Conservation (phyloP, 306 rosid genomes). For the Sesbania bispinosa region DNA sequence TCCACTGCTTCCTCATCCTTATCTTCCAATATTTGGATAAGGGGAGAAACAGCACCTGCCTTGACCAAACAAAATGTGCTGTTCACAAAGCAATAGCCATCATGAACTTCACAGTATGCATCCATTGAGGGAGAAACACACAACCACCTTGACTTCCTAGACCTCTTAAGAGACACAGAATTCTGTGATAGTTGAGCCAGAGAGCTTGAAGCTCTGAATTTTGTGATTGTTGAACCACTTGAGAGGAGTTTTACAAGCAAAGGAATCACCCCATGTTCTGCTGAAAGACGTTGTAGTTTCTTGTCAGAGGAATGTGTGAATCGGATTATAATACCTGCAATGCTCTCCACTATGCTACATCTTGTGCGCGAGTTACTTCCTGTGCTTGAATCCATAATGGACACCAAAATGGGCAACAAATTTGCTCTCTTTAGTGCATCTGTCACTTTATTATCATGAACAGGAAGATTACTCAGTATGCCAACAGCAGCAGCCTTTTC, state of each 20-base stretch:
- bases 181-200: slow-evolving; percentile 77
- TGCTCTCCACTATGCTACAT: slow-evolving; percentile 38
- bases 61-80: slow-evolving; percentile 68
- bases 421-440: slow-evolving; percentile 53
- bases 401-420: slow-evolving; percentile 49
- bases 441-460: slow-evolving; percentile 51
- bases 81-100: slow-evolving; percentile 51
- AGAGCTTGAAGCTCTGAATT: slow-evolving; percentile 64
- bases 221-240: slow-evolving; percentile 47
- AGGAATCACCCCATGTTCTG: slow-evolving; percentile 69
- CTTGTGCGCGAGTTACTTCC: slow-evolving; percentile 27
- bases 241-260: slow-evolving; percentile 64
- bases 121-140: slow-evolving; percentile 52
- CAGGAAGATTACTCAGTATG: slow-evolving; percentile 59
- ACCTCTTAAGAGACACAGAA: slow-evolving; percentile 47
- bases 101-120: slow-evolving; percentile 69
- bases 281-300: slow-evolving; percentile 60
- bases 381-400: slow-evolving; percentile 40
- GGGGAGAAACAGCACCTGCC: slow-evolving; percentile 58
- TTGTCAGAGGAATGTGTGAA: slow-evolving; percentile 66
- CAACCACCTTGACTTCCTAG: slow-evolving; percentile 50
- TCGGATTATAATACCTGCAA: slow-evolving; percentile 47
- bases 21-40: slow-evolving; percentile 59
- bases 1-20: slow-evolving; percentile 61
- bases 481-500: slow-evolving; percentile 68